phyloP scores from a whole-genome alignment of 1,284 basidiomycete genomes.

The Ustilago nuda region DNA sequence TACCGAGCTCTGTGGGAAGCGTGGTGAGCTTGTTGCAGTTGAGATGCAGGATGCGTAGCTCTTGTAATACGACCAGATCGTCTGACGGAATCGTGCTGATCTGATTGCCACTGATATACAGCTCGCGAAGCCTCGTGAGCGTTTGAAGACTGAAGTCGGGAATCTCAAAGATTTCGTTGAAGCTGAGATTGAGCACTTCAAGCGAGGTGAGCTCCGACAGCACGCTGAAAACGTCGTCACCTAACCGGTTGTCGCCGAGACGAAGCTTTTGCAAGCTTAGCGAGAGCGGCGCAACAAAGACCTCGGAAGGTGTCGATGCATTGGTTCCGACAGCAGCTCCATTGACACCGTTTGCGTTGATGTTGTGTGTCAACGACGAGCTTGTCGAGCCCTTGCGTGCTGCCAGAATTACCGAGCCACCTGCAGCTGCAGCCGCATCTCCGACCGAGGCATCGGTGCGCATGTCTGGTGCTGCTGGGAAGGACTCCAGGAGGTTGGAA shows the following conservation, averaged over 20 bases:
- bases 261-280: constrained; percentile 81
- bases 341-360: constrained; percentile 20
- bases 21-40: constrained; percentile 96
- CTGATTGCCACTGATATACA: constrained; percentile 94
- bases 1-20: constrained; percentile 88
- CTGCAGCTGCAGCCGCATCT: constrained; percentile 7
- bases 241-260: constrained; percentile 88
- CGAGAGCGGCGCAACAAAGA: constrained; percentile 76
- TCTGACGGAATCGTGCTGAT: constrained; percentile 87
- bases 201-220: constrained; percentile 75
- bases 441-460: constrained; percentile 14
- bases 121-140: constrained; percentile 78
- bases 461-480: constrained; percentile 75
- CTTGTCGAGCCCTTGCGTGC: constrained; percentile 65
- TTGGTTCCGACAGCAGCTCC: constrained; percentile 12
- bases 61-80: constrained; percentile 60
- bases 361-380: constrained; percentile 46
- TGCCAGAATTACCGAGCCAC: constrained; percentile 23
- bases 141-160: constrained; percentile 78
- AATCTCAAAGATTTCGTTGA: constrained; percentile 94
- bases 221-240: constrained; percentile 83
- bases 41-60: constrained; percentile 76
- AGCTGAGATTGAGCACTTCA: constrained; percentile 87
- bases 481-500: constrained; percentile 84
- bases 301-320: constrained; percentile 32